phyloP scores from a whole-genome alignment of 306 rosid genomes.

The Clitoria ternatea region DNA sequence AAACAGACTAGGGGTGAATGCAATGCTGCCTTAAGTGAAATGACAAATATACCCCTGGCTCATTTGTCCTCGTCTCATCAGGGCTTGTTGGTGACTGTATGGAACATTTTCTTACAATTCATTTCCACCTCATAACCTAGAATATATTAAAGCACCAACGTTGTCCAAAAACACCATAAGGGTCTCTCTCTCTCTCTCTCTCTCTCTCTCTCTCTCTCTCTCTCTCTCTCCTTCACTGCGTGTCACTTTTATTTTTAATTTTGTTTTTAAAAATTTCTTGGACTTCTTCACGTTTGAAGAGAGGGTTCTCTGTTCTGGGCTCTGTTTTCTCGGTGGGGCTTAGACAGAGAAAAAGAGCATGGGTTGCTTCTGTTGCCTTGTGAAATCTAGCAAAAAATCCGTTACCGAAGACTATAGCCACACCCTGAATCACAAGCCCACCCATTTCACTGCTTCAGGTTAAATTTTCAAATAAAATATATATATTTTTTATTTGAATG shows the following conservation, averaged over 20 bases:
- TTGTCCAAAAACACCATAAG: background rate
- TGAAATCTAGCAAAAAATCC: conserved; percentile 37
- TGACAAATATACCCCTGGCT: conserved; percentile 14
- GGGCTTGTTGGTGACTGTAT: conserved; percentile 13
- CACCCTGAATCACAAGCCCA: conserved; percentile 34
- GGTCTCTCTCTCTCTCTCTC: background rate
- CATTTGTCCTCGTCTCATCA: background rate
- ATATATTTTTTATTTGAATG: background rate
- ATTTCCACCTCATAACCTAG: conserved; percentile 27
- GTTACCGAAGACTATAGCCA: conserved; percentile 4
- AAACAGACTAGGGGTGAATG: background rate
- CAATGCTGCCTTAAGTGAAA: background rate
- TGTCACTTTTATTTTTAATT: background rate
- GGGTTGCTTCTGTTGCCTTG: conserved; percentile 62
- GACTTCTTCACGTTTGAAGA: background rate
- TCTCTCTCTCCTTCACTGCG: background rate
- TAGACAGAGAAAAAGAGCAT: conserved; percentile 33
- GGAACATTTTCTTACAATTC: background rate
- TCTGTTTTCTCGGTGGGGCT: conserved; percentile 15
- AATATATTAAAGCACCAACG: conserved; percentile 9
- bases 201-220: background rate
- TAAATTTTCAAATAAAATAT: background rate
- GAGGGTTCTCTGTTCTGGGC: conserved; percentile 23
- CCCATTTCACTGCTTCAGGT: conserved; percentile 43
- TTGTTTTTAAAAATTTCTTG: background rate